Percentiles rank a stretch among this genome's conserved stretches.
Conservation (phyloP, 805 yeast genomes). For the Myxozyma lipomycoides region DNA sequence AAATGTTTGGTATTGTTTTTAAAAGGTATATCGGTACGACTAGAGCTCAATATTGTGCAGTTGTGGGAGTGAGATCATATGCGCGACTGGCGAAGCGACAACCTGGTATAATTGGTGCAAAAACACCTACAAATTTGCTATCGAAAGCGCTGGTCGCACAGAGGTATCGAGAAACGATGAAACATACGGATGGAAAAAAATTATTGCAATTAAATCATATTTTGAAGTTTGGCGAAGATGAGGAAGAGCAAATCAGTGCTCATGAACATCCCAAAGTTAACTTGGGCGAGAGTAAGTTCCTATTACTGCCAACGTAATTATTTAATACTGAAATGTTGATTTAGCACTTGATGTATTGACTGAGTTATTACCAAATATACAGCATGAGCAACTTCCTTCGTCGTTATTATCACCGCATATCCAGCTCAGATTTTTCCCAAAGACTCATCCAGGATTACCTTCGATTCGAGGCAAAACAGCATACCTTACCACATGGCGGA, state of each 20-base stretch:
- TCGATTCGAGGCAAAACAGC: constrained; percentile 24
- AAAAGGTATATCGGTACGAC: no score
- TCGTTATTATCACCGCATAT: constrained; percentile 20
- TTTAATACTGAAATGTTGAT: not conserved
- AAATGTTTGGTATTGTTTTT: no score
- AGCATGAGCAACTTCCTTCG: constrained; percentile 17
- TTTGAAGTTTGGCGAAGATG: not conserved
- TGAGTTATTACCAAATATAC: constrained; percentile 21
- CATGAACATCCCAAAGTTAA: not conserved
- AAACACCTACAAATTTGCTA: no score
- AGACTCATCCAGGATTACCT: constrained; percentile 25
- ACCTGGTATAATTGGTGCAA: no score
- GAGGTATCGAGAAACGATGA: no score
- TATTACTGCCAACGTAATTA: no score
- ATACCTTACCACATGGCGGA: constrained; percentile 23
- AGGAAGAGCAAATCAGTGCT: not conserved
- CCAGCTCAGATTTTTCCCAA: constrained; percentile 26
- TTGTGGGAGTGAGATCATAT: no score
- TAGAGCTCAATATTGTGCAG: no score
- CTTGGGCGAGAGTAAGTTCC: not conserved
- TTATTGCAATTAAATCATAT: no score
- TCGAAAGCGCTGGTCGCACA: no score
- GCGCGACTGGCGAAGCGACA: no score
- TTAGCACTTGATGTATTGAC: constrained; percentile 20
- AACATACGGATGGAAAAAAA: no score